phyloP scores from a whole-genome alignment of 169 alveolate genomes.

The Cystoisospora suis region DNA sequence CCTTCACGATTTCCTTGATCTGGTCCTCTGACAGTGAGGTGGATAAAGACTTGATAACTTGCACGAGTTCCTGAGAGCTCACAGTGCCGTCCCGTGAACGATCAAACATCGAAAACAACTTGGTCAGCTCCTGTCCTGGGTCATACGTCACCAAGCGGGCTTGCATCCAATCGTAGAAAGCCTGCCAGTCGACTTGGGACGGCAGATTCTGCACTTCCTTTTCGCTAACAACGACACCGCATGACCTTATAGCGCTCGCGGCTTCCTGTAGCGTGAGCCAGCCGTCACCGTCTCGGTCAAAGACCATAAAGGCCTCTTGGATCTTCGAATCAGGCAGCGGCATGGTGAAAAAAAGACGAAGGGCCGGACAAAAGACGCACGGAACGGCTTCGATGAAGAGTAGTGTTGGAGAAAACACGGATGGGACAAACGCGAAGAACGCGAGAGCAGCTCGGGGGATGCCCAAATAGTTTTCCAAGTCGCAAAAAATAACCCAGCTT shows the following conservation, averaged over 20 bases:
- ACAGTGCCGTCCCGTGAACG: conserved; percentile 52
- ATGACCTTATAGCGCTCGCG: conserved; percentile 33
- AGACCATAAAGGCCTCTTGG: conserved; percentile 48
- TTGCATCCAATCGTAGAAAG: neutral
- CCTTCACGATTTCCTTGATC: conserved; percentile 10
- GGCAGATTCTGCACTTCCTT: conserved; percentile 39
- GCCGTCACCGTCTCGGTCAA: conserved; percentile 62
- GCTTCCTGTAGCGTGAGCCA: conserved; percentile 50
- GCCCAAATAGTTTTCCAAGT: too few relatives aligned
- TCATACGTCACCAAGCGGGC: conserved; percentile 17
- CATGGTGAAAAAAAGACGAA: neutral
- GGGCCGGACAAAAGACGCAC: neutral
- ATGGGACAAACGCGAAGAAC: too few relatives aligned
- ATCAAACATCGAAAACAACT: conserved; percentile 44
- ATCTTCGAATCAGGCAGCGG: neutral
- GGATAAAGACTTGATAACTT: conserved; percentile 46
- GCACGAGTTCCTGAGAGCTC: conserved; percentile 38
- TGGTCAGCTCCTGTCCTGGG: conserved; percentile 44
- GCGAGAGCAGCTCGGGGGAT: too few relatives aligned
- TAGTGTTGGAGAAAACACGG: neutral
- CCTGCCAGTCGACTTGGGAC: neutral
- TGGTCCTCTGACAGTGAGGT: conserved; percentile 47
- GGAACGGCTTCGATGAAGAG: too few relatives aligned
- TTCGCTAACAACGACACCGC: conserved; percentile 23
- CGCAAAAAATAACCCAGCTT: too few relatives aligned